These are phyloP conservation scores for Calophaca sinica DNA, from an alignment of 306 rosid species.

Conservation along the genomic window DNA sequence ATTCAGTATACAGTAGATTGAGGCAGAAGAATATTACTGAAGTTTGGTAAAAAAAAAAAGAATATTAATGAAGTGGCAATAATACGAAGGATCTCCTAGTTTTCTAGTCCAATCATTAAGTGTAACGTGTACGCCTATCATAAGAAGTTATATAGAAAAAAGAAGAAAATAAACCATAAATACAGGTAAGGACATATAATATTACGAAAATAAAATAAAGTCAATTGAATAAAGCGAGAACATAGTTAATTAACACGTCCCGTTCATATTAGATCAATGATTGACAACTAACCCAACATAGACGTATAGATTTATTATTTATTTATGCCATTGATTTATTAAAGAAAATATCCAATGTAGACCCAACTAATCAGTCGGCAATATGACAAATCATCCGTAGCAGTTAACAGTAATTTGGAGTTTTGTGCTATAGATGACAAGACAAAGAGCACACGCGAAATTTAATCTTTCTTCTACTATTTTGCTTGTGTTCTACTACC, in stretches of 20 bases:
- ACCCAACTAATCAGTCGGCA: constrained; percentile 2
- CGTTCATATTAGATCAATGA: constrained; percentile 29
- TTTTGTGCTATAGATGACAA: constrained; percentile 34
- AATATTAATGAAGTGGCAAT: constrained; percentile 30
- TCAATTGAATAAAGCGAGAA: constrained; percentile 20
- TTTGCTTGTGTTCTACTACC: too few species aligned
- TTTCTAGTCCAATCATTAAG: constrained; percentile 19
- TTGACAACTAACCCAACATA: not conserved
- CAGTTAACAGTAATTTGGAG: constrained; percentile 24
- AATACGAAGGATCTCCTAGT: not conserved
- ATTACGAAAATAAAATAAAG: not conserved
- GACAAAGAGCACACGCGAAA: constrained; percentile 5
- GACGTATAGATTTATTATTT: not conserved
- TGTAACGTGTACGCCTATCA: constrained; percentile 20
- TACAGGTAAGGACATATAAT: not conserved
- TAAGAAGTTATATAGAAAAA: not conserved
- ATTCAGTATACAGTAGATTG: not conserved
- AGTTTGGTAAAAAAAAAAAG: too few species aligned
- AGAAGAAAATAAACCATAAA: not conserved
- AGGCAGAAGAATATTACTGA: constrained; percentile 33
- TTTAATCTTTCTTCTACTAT: too few species aligned
- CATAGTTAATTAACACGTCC: constrained; percentile 24
- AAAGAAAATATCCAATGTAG: not conserved
- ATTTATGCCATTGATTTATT: not conserved
- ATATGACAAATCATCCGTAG: constrained; percentile 39